Conservation (phyloP, 805 yeast genomes). For the Sungouiella thailandica region DNA sequence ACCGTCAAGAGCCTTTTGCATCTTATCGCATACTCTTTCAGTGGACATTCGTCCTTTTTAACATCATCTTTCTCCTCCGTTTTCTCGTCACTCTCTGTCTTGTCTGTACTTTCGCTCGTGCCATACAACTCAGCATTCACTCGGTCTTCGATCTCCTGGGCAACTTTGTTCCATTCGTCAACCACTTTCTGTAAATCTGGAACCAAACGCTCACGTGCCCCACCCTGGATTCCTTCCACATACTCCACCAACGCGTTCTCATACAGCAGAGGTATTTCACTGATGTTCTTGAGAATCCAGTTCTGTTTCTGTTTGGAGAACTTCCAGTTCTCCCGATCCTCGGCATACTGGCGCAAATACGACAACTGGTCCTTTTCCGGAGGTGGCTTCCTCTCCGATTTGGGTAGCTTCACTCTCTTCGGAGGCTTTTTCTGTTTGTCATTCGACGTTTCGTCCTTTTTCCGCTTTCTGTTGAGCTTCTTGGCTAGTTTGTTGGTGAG, state of each 20-base stretch:
- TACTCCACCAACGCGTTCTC: constrained; percentile 47
- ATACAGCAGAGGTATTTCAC: constrained; percentile 47
- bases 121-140: constrained; percentile 33
- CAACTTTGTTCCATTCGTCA: constrained; percentile 52
- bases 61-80: constrained; percentile 12
- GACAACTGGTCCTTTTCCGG: constrained; percentile 74
- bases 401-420: constrained; percentile 66
- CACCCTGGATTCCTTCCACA: constrained; percentile 63
- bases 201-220: constrained; percentile 54
- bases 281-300: constrained; percentile 69
- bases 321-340: constrained; percentile 66
- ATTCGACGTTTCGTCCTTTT: constrained; percentile 14
- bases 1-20: constrained; percentile 33
- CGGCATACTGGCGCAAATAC: constrained; percentile 54
- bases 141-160: constrained; percentile 36
- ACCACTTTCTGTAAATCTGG: constrained; percentile 45
- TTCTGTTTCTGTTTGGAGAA: constrained; percentile 84
- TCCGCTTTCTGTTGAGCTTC: constrained; percentile 32
- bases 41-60: constrained; percentile 26
- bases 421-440: constrained; percentile 50
- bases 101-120: constrained; percentile 15
- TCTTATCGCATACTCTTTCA: constrained; percentile 34
- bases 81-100: constrained; percentile 8
- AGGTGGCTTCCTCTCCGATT: constrained; percentile 60
- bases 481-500: constrained; percentile 41